Percentiles rank a stretch among this genome's conserved stretches.
phyloP scores from a whole-genome alignment of 2,329 filamentous ascomycete genomes.

The Stagonosporopsis tanaceti region DNA sequence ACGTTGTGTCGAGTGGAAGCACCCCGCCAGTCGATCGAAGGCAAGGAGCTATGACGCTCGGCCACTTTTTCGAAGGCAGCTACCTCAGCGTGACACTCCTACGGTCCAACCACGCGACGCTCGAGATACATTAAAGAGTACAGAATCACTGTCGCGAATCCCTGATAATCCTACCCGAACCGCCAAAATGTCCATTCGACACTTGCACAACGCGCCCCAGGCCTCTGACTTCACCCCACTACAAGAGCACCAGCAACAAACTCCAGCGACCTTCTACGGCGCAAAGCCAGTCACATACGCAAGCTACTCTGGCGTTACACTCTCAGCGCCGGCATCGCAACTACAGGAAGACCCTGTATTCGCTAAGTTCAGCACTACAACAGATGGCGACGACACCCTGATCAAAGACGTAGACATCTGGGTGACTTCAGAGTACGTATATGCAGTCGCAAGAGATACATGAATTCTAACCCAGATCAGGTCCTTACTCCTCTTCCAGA shows the following conservation, averaged over 20 bases:
- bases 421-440: conserved; percentile 55
- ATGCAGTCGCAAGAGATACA: neutral
- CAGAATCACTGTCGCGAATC: neutral
- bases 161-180: neutral
- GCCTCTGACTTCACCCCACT: conserved; percentile 69
- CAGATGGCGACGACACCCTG: conserved; percentile 38
- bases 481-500: conserved; percentile 72
- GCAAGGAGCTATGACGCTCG: conserved; percentile 32
- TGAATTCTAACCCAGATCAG: conserved; percentile 19
- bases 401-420: conserved; percentile 55
- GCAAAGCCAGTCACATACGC: conserved; percentile 76
- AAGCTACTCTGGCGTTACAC: conserved; percentile 64
- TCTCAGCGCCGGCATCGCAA: conserved; percentile 65
- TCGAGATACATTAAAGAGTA: neutral
- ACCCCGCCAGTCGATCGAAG: conserved; percentile 13
- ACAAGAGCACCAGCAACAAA: conserved; percentile 74
- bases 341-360: conserved; percentile 57
- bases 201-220: conserved; percentile 65
- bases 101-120: neutral
- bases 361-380: conserved; percentile 52
- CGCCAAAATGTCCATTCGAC: conserved; percentile 51
- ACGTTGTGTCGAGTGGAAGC: neutral
- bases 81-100: conserved; percentile 7
- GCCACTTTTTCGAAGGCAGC: conserved; percentile 31
- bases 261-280: conserved; percentile 74